Evolutionary conservation across 148 eudicot genomes (phyloP), one percentile per base, ranked within the genome.

Genomic region (Tetragonia tetragonoides): DNA sequence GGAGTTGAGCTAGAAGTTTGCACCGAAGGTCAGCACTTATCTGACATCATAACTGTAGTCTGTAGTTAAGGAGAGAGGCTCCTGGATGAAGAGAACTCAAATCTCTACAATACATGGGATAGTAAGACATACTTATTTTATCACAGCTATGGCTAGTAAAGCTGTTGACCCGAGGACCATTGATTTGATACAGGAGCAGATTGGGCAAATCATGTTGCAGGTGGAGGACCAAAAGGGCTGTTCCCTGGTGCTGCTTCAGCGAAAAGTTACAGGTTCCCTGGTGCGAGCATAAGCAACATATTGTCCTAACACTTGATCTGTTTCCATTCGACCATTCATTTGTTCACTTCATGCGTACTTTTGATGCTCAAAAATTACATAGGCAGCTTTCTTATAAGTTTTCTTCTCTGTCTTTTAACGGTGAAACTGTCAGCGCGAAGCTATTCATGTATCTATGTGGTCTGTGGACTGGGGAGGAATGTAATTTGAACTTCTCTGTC

Each of bases 1-100:
- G 96, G 91, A 40, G 75, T 91, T 67, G 83, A 84, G 64, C 84
- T 89, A 4, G 93, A 89, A 78, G 53, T 91, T 10, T 85, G 91
- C 77, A 41, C 82, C 3, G 85, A 85, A 16, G 93, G 90, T 72
- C 83, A 87, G 59, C 86, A 89, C 51, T 77, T 88, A 34, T 87
- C 96, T 7, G 90, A 91, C 61, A 87, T 89, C 15, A 85, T 90
- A 42, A 89, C 88, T 16, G 83, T 84, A 51, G 84, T 88, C n/a
- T n/a, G n/a, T n/a, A n/a, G n/a, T n/a, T 54, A 86, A 88, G 62
- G 97, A 89, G 63, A 83, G 85, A 39, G 92, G 96, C 28, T 82
- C 87, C 10, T 85, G 89, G 4, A 87, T 88, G 1, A 82, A 81
- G 14, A 76, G 84, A 68, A 93, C 90, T 7, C 88, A 88, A 75